Conservation (phyloP, 805 yeast species). For the Ogataea paradorogensis region DNA sequence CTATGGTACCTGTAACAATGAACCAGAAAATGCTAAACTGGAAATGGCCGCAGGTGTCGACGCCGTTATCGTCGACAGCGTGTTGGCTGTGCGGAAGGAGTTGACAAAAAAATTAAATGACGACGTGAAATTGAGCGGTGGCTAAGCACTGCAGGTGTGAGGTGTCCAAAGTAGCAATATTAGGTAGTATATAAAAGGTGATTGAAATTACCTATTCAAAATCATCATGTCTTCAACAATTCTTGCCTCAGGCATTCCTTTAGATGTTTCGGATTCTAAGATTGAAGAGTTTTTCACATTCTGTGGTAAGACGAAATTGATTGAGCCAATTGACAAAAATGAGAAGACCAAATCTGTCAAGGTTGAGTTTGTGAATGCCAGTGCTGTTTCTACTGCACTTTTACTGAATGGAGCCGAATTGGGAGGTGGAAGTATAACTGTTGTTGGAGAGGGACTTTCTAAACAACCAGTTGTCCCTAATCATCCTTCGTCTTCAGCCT, state of each 20-base stretch:
- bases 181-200: conserved; percentile 1
- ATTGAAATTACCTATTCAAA: neutral
- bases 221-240: conserved; percentile 37
- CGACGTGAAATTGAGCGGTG: conserved; percentile 10
- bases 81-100: conserved; percentile 86
- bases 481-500: neutral
- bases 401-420: conserved; percentile 72
- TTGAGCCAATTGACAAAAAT: conserved; percentile 32
- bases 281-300: conserved; percentile 68
- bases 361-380: conserved; percentile 52
- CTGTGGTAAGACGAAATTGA: conserved; percentile 55
- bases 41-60: conserved; percentile 95
- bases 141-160: conserved; percentile 7
- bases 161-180: conserved; percentile 4
- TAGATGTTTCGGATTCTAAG: conserved; percentile 46
- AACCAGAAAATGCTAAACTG: conserved; percentile 75
- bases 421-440: conserved; percentile 53
- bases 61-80: conserved; percentile 97
- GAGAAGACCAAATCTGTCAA: conserved; percentile 38
- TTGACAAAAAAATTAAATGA: conserved; percentile 37
- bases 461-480: conserved; percentile 22
- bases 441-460: conserved; percentile 34
- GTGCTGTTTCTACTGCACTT: conserved; percentile 70
- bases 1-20: conserved; percentile 81
- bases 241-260: conserved; percentile 56